Conservation (phyloP, 2,329 filamentous ascomycete species). For the Colletotrichum sp. region DNA sequence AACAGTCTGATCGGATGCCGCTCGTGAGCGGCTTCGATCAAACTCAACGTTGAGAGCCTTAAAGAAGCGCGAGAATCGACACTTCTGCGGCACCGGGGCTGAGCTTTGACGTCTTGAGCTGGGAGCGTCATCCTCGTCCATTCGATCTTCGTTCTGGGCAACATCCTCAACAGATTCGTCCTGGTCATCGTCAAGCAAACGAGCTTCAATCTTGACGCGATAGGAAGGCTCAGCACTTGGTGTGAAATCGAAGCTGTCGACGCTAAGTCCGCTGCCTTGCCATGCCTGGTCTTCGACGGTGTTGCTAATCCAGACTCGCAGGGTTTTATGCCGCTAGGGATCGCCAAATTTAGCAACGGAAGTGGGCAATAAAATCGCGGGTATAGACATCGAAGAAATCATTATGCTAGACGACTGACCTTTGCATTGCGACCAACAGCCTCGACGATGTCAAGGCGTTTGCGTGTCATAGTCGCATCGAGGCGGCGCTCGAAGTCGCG, state of each 20-base stretch:
- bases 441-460: conserved; percentile 89
- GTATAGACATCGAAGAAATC: neutral
- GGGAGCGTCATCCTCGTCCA: conserved; percentile 29
- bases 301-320: conserved; percentile 95
- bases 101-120: conserved; percentile 36
- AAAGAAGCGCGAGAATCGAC: conserved; percentile 80
- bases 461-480: conserved; percentile 93
- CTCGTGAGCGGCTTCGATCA: conserved; percentile 64
- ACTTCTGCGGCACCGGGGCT: conserved; percentile 45
- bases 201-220: conserved; percentile 89
- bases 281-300: conserved; percentile 93
- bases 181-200: conserved; percentile 74
- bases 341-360: neutral
- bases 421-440: conserved; percentile 76
- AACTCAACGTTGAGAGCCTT: conserved; percentile 79
- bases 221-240: conserved; percentile 80
- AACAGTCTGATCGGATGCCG: conserved; percentile 62
- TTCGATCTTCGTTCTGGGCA: conserved; percentile 50
- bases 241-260: conserved; percentile 82
- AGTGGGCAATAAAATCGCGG: neutral
- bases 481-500: conserved; percentile 86
- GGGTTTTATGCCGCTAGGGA: conserved; percentile 73
- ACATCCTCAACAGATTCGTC: conserved; percentile 35
- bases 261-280: conserved; percentile 74
- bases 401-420: conserved; percentile 41